These are phyloP conservation scores for Neocatenulostroma microsporum DNA, from an alignment of 2,329 filamentous ascomycete genomes.

Conservation along the genomic window DNA sequence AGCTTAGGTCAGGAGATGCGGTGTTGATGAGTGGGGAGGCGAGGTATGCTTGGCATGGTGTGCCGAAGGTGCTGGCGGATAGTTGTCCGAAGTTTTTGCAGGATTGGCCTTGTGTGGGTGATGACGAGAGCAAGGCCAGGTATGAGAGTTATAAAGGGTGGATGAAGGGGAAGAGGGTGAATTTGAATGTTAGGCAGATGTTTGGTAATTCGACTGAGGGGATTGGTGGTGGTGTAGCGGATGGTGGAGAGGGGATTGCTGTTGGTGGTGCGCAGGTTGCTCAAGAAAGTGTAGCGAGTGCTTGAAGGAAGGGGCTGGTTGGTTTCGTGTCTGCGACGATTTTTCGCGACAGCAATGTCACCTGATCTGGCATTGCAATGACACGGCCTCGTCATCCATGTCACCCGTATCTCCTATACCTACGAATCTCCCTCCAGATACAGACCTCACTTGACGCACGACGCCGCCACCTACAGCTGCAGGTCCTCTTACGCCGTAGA, in stretches of 20 bases:
- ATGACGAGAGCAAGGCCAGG: constrained; percentile 20
- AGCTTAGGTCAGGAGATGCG: constrained; percentile 75
- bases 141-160: constrained; percentile 71
- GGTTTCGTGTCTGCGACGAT: no score
- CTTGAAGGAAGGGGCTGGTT: no score
- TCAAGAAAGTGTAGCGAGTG: no score
- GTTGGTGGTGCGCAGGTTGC: no score
- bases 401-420: no score
- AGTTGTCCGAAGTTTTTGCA: constrained; percentile 71
- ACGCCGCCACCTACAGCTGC: no score
- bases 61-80: constrained; percentile 71
- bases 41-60: constrained; percentile 89
- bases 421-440: no score
- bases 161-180: constrained; percentile 82
- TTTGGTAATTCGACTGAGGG: constrained; percentile 21
- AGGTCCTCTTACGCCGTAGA: no score
- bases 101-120: constrained; percentile 57
- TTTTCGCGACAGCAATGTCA: no score
- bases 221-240: not conserved
- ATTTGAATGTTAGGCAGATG: constrained; percentile 91
- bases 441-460: no score
- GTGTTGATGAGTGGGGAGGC: constrained; percentile 80
- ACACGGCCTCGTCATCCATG: no score
- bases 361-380: no score
- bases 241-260: not conserved